A percentile compares a stretch with the other conserved stretches of the same genome.
Evolutionary conservation across 139 green algal genomes (phyloP).

Genomic region (Micractinium sp.): DNA sequence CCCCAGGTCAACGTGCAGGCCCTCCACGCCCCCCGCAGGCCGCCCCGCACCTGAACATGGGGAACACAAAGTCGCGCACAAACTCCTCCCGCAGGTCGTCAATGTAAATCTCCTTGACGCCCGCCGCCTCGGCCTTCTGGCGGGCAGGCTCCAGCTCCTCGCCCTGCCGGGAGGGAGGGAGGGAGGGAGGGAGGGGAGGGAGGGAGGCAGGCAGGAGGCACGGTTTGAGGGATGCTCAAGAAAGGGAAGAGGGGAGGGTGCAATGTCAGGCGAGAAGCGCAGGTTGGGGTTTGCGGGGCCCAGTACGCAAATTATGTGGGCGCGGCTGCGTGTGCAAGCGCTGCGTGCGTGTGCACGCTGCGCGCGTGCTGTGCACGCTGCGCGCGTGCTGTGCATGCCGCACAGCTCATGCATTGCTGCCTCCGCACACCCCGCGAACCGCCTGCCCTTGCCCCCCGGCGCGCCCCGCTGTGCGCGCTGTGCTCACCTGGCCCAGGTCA

Average conservation of each 20-base stretch:
- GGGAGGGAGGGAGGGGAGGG: not conserved
- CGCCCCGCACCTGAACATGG: conserved; percentile 89
- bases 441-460: not conserved
- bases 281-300: not conserved
- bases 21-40: too few relatives aligned
- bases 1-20: too few relatives aligned
- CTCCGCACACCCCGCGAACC: too few relatives aligned
- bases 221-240: too few relatives aligned
- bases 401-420: too few relatives aligned
- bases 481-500: conserved; percentile 90
- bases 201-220: not conserved
- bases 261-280: not conserved
- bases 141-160: conserved; percentile 96
- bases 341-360: too few relatives aligned
- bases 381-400: too few relatives aligned
- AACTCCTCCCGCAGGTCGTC: conserved; percentile 99
- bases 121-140: conserved; percentile 89
- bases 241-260: not conserved
- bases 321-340: too few relatives aligned
- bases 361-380: too few relatives aligned
- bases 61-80: conserved; percentile 97
- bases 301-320: too few relatives aligned
- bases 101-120: conserved; percentile 98
- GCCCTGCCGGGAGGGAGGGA: conserved; percentile 59
- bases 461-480: not conserved